Conservation (phyloP, 139 green algal genomes). For the Raphidocelis subcapitata region DNA sequence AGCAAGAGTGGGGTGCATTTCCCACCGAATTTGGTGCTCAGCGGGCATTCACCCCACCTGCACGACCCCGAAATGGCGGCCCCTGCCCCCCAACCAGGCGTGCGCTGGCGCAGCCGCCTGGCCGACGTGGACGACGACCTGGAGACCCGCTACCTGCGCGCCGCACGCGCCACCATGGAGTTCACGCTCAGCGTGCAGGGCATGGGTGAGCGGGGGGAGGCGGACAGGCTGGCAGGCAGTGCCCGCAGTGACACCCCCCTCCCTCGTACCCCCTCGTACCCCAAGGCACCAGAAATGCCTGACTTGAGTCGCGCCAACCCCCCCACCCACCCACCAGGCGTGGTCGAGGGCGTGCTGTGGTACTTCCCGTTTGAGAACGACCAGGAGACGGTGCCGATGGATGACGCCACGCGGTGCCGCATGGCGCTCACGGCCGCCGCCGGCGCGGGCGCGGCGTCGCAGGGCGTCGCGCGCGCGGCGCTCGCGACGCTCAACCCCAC, state of each 20-base stretch:
- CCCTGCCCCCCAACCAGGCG: neutral
- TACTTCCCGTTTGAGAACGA: conserved; percentile 76
- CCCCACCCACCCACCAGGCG: conserved; percentile 32
- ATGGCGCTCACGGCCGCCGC: conserved; percentile 15
- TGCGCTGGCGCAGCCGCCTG: conserved; percentile 43
- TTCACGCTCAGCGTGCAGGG: conserved; percentile 71
- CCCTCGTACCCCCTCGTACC: too few species aligned
- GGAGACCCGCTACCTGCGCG: conserved; percentile 66
- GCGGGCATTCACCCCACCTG: too few species aligned
- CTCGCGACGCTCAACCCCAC: neutral
- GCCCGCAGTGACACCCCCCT: too few species aligned
- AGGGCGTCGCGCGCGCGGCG: neutral
- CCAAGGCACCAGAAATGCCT: too few species aligned
- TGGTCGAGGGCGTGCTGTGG: conserved; percentile 67
- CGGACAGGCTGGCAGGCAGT: neutral
- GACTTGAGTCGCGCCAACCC: too few species aligned
- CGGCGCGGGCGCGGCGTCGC: neutral
- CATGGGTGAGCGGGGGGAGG: conserved; percentile 28
- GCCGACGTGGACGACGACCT: conserved; percentile 72
- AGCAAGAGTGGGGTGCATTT: too few species aligned
- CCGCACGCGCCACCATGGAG: conserved; percentile 41
- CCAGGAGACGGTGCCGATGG: conserved; percentile 61
- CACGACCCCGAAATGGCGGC: too few species aligned
- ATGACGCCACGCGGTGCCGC: conserved; percentile 12
- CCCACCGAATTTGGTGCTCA: too few species aligned